A percentile compares a stretch with the other conserved stretches of the same genome.
Conservation (phyloP, 208 protist genomes). For the Novymonas esmeraldas region DNA sequence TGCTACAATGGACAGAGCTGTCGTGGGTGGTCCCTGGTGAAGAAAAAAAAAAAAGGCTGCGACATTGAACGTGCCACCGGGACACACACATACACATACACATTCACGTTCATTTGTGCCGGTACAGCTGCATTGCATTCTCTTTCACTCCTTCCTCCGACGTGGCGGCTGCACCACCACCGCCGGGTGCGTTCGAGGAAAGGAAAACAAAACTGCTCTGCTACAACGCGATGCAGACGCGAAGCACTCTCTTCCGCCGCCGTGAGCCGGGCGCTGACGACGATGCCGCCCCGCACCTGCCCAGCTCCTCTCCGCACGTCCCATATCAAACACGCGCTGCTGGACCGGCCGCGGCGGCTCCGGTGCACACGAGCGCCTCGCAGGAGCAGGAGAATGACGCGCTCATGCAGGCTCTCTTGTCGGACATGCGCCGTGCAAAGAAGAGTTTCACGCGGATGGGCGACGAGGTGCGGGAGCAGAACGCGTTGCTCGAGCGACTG, state of each 20-base stretch:
- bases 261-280: conserved; percentile 14
- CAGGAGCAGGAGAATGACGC: conserved; percentile 78
- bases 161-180: too few species aligned
- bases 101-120: too few species aligned
- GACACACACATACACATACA: too few species aligned
- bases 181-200: too few species aligned
- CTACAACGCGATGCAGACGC: conserved; percentile 55
- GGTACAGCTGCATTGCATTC: background rate
- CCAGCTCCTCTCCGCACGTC: conserved; percentile 4
- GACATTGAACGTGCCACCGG: too few species aligned
- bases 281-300: background rate
- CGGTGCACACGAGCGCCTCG: conserved; percentile 10
- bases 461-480: conserved; percentile 72
- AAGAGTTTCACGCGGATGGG: conserved; percentile 53
- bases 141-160: background rate
- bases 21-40: too few species aligned
- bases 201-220: too few species aligned
- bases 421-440: conserved; percentile 60
- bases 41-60: too few species aligned
- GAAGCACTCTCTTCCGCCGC: conserved; percentile 72
- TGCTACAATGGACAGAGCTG: too few species aligned
- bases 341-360: background rate
- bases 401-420: conserved; percentile 65
- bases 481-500: conserved; percentile 62
- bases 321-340: background rate